These are phyloP conservation scores for Stevia rebaudiana DNA, from an alignment of 140 eudicot genomes.

Conservation along the genomic window DNA sequence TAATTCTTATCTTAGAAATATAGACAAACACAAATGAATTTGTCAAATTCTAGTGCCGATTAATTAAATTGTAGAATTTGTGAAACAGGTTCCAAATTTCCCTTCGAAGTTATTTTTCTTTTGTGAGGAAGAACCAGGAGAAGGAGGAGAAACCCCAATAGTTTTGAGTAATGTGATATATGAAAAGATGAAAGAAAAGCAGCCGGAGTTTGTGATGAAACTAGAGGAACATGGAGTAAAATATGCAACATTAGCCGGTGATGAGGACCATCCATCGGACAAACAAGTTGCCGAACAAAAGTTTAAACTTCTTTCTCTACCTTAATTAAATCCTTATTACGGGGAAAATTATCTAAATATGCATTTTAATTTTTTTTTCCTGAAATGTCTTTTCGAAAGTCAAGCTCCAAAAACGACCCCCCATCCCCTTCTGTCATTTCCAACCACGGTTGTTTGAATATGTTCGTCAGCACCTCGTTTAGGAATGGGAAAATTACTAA, in stretches of 20 bases:
- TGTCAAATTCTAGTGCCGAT: no score
- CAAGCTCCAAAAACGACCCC: no score
- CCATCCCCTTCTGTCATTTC: no score
- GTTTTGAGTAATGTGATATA: constrained; percentile 54
- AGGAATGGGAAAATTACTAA: no score
- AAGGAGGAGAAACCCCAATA: constrained; percentile 63
- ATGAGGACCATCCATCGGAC: constrained; percentile 45
- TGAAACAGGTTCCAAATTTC: constrained; percentile 45
- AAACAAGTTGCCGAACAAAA: constrained; percentile 55
- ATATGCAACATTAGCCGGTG: constrained; percentile 41
- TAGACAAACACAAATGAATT: no score
- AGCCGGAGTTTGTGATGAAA: constrained; percentile 47
- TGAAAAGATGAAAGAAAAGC: constrained; percentile 45
- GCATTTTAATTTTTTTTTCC: no score
- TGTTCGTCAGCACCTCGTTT: no score
- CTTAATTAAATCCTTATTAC: not conserved
- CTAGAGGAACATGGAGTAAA: constrained; percentile 54
- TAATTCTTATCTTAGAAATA: no score
- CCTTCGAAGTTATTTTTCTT: constrained; percentile 61
- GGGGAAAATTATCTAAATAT: no score
- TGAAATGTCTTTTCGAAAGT: no score
- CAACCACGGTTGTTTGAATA: no score
- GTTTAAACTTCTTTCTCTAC: constrained; percentile 17
- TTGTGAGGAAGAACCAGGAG: constrained; percentile 52
- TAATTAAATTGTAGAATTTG: not conserved